These are phyloP conservation scores for Rubroboletus pulcherrimus DNA, from an alignment of 768 basidiomycete genomes.

Conservation along the genomic window DNA sequence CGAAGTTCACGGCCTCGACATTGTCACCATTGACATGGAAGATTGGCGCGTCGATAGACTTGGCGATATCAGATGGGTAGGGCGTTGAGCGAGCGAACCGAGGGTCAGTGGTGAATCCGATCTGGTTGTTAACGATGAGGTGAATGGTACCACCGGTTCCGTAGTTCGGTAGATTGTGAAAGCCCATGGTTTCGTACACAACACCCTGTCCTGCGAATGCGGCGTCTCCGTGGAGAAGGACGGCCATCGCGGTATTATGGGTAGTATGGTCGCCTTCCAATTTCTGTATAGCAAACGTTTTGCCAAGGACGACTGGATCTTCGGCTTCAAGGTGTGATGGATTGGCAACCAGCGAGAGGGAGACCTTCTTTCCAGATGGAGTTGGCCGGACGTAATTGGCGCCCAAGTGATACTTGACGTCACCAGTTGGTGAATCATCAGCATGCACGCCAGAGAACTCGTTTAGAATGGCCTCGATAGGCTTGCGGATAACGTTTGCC, in stretches of 20 bases:
- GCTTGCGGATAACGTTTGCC: conserved; percentile 98
- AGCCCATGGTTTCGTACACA: conserved; percentile 99
- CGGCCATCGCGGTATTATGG: conserved; percentile 87
- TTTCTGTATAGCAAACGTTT: conserved; percentile 96
- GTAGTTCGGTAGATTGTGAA: conserved; percentile 92
- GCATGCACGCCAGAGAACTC: conserved; percentile 82
- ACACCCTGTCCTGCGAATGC: conserved; percentile 98
- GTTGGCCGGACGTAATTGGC: conserved; percentile 99
- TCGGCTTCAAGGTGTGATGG: conserved; percentile 97
- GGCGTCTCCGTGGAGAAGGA: conserved; percentile 95
- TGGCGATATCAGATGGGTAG: conserved; percentile 97
- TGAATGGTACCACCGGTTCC: conserved; percentile 98
- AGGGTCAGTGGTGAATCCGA: conserved; percentile 98
- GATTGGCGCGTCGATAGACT: conserved; percentile 96
- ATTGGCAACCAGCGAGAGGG: conserved; percentile 96
- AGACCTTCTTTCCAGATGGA: conserved; percentile 96
- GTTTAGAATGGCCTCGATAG: conserved; percentile 95
- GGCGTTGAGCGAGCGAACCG: conserved; percentile 96
- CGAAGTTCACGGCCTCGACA: conserved; percentile 96
- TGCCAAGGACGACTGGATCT: conserved; percentile 97
- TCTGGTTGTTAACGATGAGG: conserved; percentile 98
- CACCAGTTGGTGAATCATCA: conserved; percentile 83
- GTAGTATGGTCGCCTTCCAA: conserved; percentile 81
- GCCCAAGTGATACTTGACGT: conserved; percentile 99
- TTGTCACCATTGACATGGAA: conserved; percentile 99